A percentile compares a stretch with the other conserved stretches of the same genome.
Conservation (phyloP, 2,329 filamentous ascomycete species). For the Penicillium sp. region DNA sequence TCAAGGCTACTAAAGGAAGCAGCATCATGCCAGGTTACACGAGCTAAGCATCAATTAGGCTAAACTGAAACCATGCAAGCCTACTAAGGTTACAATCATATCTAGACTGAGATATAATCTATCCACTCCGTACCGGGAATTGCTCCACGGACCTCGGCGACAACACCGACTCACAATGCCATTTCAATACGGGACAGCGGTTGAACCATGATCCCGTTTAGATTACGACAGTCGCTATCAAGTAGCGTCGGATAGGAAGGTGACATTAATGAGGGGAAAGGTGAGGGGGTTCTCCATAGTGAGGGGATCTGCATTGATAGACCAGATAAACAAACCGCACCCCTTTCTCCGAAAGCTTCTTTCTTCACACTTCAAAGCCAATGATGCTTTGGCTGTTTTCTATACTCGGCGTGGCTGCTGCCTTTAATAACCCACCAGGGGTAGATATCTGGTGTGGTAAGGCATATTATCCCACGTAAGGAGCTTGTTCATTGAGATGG, state of each 20-base stretch:
- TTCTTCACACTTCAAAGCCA: neutral
- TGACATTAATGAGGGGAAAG: slow-evolving; percentile 10
- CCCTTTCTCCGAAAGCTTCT: neutral
- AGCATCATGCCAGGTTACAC: no score
- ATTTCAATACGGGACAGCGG: neutral
- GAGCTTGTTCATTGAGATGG: neutral
- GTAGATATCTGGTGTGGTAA: slow-evolving; percentile 53
- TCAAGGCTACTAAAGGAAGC: no score
- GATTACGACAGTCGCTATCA: slow-evolving; percentile 3
- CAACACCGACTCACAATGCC: neutral
- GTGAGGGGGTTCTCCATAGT: slow-evolving; percentile 2
- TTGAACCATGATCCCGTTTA: neutral
- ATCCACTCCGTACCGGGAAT: no score
- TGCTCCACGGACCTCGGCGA: neutral
- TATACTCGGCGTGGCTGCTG: slow-evolving; percentile 6
- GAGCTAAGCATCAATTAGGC: no score
- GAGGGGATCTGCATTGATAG: neutral
- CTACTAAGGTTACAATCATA: no score
- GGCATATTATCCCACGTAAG: slow-evolving; percentile 44
- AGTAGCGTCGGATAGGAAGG: slow-evolving; percentile 8
- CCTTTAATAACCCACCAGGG: slow-evolving; percentile 42
- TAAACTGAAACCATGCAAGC: no score
- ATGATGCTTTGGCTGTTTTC: slow-evolving; percentile 7
- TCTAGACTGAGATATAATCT: no score
- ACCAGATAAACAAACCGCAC: slow-evolving; percentile 1